Conservation (phyloP, 2,329 filamentous ascomycete genomes). For the Cordyceps militaris region DNA sequence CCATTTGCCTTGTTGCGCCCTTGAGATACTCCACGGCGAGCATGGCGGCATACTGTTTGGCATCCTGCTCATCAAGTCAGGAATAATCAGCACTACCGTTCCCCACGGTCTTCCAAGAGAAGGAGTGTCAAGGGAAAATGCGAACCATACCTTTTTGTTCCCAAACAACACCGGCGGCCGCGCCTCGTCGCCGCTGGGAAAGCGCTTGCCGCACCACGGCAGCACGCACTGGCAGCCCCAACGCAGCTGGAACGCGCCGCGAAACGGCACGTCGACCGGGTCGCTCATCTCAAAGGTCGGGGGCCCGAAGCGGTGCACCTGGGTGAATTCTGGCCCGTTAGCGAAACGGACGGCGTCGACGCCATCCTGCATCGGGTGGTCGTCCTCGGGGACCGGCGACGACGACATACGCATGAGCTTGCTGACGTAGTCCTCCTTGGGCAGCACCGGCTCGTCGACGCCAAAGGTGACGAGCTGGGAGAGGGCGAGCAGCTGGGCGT, state of each 20-base stretch:
- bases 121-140: no score
- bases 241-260: conserved; percentile 17
- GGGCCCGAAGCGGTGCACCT: conserved; percentile 9
- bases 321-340: conserved; percentile 15
- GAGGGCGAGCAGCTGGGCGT: conserved; percentile 33
- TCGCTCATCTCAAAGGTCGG: conserved; percentile 16
- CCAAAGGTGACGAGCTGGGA: conserved; percentile 29
- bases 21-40: conserved; percentile 38
- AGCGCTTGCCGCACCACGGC: conserved; percentile 17
- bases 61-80: no score
- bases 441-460: conserved; percentile 22
- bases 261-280: conserved; percentile 18
- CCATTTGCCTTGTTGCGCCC: background rate
- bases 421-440: conserved; percentile 24
- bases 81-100: no score
- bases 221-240: conserved; percentile 23
- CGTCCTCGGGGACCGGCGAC: background rate
- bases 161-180: conserved; percentile 31
- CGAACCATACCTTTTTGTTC: conserved; percentile 35
- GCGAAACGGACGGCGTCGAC: background rate
- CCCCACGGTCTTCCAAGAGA: background rate
- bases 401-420: conserved; percentile 21
- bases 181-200: conserved; percentile 15
- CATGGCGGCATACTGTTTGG: conserved; percentile 47
- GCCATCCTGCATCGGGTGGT: background rate